phyloP scores from a whole-genome alignment of 2,329 filamentous ascomycete species.

The Corynespora cassiicola region DNA sequence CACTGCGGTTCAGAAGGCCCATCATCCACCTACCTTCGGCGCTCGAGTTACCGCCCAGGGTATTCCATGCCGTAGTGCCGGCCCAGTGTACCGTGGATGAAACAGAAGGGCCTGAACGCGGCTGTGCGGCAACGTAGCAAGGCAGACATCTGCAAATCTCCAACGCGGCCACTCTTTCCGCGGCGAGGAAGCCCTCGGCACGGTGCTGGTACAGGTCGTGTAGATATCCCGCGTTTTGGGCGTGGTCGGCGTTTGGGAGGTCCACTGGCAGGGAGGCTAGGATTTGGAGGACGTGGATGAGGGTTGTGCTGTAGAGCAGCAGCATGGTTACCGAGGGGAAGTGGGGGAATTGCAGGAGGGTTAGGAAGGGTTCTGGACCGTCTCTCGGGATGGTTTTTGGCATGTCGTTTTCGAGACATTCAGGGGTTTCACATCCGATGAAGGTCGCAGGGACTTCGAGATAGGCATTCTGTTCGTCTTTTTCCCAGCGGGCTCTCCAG shows the following conservation, averaged over 20 bases:
- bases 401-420: neutral
- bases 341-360: slow-evolving; percentile 11
- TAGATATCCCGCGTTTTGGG: slow-evolving; percentile 1
- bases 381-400: too few relatives aligned
- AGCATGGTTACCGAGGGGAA: slow-evolving; percentile 18
- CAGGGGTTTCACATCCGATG: too few relatives aligned
- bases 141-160: slow-evolving; percentile 29
- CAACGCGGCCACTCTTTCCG: slow-evolving; percentile 19
- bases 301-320: slow-evolving; percentile 36
- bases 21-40: slow-evolving; percentile 19
- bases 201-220: neutral
- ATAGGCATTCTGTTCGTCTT: slow-evolving; percentile 7
- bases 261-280: slow-evolving; percentile 22
- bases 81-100: slow-evolving; percentile 30
- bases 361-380: neutral
- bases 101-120: slow-evolving; percentile 3
- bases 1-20: slow-evolving; percentile 5
- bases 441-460: slow-evolving; percentile 1
- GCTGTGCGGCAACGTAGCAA: slow-evolving; percentile 17
- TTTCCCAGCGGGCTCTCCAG: slow-evolving; percentile 20
- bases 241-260: neutral
- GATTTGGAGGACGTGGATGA: slow-evolving; percentile 31
- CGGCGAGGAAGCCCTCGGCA: slow-evolving; percentile 13
- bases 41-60: slow-evolving; percentile 19
- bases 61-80: slow-evolving; percentile 22